Conservation (phyloP, 2,329 filamentous ascomycete species). For the Aureobasidium leucospermi region DNA sequence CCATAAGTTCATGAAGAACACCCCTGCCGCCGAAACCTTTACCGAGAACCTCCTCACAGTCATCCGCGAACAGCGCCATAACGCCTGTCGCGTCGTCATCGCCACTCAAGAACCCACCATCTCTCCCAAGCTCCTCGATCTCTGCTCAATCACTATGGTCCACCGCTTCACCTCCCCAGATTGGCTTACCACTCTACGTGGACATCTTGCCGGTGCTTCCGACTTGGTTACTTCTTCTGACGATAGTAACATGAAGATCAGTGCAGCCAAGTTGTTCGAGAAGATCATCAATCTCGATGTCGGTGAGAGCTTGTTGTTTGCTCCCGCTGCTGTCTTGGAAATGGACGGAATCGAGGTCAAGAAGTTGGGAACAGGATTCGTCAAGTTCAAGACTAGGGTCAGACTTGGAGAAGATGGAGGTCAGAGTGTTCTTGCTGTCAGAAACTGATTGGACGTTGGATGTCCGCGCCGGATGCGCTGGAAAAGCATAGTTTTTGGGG, state of each 20-base stretch:
- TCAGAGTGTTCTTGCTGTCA: conserved; percentile 21
- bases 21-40: conserved; percentile 48
- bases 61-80: conserved; percentile 65
- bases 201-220: conserved; percentile 41
- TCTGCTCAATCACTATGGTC: conserved; percentile 65
- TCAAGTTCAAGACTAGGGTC: conserved; percentile 24
- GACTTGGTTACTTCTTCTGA: conserved; percentile 5
- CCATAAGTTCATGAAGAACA: conserved; percentile 64
- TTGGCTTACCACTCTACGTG: conserved; percentile 47
- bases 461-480: too few relatives aligned
- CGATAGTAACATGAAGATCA: background rate
- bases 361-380: conserved; percentile 19
- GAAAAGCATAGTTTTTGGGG: too few relatives aligned
- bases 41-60: conserved; percentile 55
- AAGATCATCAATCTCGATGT: conserved; percentile 23
- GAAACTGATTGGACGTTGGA: background rate
- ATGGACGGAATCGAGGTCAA: conserved; percentile 16
- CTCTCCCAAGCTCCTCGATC: conserved; percentile 58
- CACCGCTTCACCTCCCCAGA: conserved; percentile 63
- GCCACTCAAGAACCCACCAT: conserved; percentile 73
- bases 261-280: conserved; percentile 22
- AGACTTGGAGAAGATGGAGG: conserved; percentile 24
- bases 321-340: conserved; percentile 23
- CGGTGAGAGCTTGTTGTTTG: conserved; percentile 29
- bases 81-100: conserved; percentile 59